Base-by-base conservation (phyloP, 495 filamentous ascomycete genomes). In the Penicillium arizonense region DNA sequence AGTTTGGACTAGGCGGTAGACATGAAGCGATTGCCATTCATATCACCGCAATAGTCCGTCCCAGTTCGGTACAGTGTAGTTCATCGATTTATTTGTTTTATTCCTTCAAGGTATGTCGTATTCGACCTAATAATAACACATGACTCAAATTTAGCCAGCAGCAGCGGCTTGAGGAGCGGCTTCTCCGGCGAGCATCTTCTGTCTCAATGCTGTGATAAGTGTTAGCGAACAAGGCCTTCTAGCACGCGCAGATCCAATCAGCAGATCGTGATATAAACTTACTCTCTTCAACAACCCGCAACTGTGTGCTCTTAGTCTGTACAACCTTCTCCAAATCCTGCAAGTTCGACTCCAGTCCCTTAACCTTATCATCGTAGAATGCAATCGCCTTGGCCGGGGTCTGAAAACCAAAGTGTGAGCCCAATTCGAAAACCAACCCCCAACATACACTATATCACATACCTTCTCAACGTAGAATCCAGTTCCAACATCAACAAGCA, bases 381-480 rank as follows among this genome's bases (percentile, higher is more conserved):
- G 85, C 82, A 30, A 78, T 78, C 1, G 94, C 95, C 54, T 89
- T 89, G 41, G 81, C 81, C 4, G 85, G 78, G 13, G 82, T 86
- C 86, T 81, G 43, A 18, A 3, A 11, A 23, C 0, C 33, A 45
- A 16, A 44, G 3, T 32, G 12, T 44, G n/a, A 36, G 32, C 38
- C 23, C 43, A 36, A 26, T 20, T 18, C 14, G 8, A 41, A 18
- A 32, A 4, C 35, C 18, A 1, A 30, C 12, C 8, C n/a, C 11
- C 11, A 13, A 47, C 13, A 40, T 13, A 23, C 5, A 23, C 5
- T 9, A 14, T 10, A 8, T 4, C 12, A 32, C 64, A 35, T 53
- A 88, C 87, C 82, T 98, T 98, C 74, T 97, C 94, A 50, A 97
- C 88, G 67, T 90, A 97, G 68, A 94, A 98, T 3, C 94, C 94